Percentiles rank a stretch among this genome's conserved stretches.
Evolutionary conservation across 306 rosid species (phyloP).

Genomic region (Glycine latifolia): DNA sequence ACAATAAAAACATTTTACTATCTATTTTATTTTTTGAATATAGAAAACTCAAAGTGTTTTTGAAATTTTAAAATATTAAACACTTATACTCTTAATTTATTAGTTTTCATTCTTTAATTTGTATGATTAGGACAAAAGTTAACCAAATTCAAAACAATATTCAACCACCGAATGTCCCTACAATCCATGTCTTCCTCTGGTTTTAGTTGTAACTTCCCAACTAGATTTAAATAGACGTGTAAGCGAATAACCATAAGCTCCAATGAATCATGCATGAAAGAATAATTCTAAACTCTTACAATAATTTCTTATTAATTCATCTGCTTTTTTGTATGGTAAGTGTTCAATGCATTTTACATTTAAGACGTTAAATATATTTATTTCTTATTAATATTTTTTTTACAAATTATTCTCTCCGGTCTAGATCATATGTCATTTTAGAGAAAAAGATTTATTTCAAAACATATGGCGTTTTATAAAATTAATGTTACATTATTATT

Average conservation of each 20-base stretch:
- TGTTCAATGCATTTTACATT: neutral
- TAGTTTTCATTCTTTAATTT: neutral
- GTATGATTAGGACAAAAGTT: neutral
- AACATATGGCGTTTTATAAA: too few relatives aligned
- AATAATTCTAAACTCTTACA: neutral
- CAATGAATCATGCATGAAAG: neutral
- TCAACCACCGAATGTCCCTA: too few relatives aligned
- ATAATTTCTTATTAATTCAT: neutral
- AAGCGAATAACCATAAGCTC: neutral
- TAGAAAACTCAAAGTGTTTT: neutral
- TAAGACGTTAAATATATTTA: neutral
- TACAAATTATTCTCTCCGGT: neutral
- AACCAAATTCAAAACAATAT: neutral
- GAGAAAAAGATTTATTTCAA: too few relatives aligned
- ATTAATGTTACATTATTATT: too few relatives aligned
- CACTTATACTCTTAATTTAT: neutral
- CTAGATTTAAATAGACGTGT: neutral
- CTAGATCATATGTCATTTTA: too few relatives aligned
- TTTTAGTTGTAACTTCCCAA: constrained; percentile 5
- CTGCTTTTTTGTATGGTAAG: neutral
- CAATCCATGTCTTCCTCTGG: neutral
- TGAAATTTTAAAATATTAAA: neutral
- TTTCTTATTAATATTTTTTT: neutral
- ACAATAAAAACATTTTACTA: neutral
- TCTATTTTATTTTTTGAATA: neutral